Evolutionary conservation across 192 early-diverging fungal genomes (phyloP).

Genomic region (Entomortierella lignicola): DNA sequence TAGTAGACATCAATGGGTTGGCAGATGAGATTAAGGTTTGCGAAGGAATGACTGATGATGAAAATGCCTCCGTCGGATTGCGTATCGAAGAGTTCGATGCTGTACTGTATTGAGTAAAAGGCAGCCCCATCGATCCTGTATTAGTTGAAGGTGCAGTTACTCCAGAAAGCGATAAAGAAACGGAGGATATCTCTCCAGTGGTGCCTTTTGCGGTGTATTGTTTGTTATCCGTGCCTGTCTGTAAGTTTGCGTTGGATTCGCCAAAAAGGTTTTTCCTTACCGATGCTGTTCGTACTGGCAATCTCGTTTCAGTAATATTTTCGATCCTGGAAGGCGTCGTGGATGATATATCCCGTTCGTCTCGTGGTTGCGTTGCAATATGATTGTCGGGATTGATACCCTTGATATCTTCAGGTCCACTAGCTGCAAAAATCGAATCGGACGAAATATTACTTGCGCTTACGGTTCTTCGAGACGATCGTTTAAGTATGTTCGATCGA

Average conservation of each 20-base stretch:
- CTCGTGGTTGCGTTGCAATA: neutral
- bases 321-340: neutral
- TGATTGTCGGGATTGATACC: neutral
- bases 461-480: constrained; percentile 26
- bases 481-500: constrained; percentile 5
- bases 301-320: neutral
- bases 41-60: neutral
- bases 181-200: too few species aligned
- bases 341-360: constrained; percentile 1
- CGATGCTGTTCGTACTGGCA: neutral
- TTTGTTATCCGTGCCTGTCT: too few species aligned
- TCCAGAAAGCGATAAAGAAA: too few species aligned
- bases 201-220: too few species aligned
- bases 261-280: constrained; percentile 30
- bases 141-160: neutral
- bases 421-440: constrained; percentile 5
- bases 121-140: too few species aligned
- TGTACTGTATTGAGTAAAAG: too few species aligned
- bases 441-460: constrained; percentile 47
- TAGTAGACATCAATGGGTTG: too few species aligned
- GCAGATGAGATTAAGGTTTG: neutral
- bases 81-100: neutral
- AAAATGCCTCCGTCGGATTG: neutral
- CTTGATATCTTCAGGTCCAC: neutral
- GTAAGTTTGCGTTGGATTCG: too few species aligned